Conservation (phyloP, 2,329 filamentous ascomycete genomes). For the Diaporthe sp. region DNA sequence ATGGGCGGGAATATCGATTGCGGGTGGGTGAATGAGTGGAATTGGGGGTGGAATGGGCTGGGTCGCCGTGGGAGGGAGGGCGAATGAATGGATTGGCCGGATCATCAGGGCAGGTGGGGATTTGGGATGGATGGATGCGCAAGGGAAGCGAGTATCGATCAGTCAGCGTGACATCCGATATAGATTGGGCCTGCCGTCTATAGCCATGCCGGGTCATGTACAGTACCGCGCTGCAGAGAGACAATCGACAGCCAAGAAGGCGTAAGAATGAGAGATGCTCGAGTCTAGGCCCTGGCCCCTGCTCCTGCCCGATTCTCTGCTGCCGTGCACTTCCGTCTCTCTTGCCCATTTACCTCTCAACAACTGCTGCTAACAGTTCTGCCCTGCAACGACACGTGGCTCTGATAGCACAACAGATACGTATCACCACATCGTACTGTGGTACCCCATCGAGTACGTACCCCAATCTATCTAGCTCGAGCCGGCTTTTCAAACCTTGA, state of each 20-base stretch:
- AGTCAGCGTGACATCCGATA: constrained; percentile 11
- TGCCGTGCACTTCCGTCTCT: neutral
- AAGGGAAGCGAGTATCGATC: neutral
- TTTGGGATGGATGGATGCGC: neutral
- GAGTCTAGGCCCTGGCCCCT: constrained; percentile 21
- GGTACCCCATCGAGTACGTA: neutral
- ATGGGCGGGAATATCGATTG: constrained; percentile 19
- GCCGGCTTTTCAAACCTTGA: constrained; percentile 16
- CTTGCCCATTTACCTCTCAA: neutral
- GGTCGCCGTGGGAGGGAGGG: neutral
- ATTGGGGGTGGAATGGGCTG: constrained; percentile 14
- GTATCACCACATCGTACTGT: neutral
- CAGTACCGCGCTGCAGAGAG: constrained; percentile 1
- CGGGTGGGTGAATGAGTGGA: constrained; percentile 14
- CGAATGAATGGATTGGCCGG: constrained; percentile 15
- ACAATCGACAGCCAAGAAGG: constrained; percentile 9
- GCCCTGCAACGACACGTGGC: neutral
- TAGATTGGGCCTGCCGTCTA: constrained; percentile 18
- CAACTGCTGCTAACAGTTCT: neutral
- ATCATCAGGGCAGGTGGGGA: constrained; percentile 21
- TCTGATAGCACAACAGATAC: neutral
- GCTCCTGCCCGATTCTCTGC: neutral
- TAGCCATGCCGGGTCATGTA: neutral
- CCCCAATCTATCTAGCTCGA: constrained; percentile 16
- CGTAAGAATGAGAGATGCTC: constrained; percentile 6